These are phyloP conservation scores for Mycena albidolilacea DNA, from an alignment of 768 basidiomycete genomes.

Conservation along the genomic window DNA sequence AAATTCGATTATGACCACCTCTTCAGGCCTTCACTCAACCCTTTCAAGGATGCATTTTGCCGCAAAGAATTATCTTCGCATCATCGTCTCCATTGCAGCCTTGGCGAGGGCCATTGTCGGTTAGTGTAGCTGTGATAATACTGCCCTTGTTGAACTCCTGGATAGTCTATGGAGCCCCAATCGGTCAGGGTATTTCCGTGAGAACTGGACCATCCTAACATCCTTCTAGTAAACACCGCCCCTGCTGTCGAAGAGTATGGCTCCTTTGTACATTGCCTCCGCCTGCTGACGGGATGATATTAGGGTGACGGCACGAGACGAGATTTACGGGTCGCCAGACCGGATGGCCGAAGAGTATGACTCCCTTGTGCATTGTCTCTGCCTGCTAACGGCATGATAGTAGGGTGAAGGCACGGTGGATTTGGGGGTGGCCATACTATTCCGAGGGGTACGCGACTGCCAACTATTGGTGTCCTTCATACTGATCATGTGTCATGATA, in stretches of 20 bases:
- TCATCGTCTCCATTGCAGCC: conserved; percentile 16
- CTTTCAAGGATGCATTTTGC: conserved; percentile 16
- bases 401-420: not conserved
- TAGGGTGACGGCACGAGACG: conserved; percentile 5
- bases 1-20: not conserved
- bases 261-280: no score
- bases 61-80: conserved; percentile 18
- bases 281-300: conserved; percentile 9
- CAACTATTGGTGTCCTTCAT: not conserved
- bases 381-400: not conserved
- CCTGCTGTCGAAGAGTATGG: conserved; percentile 4
- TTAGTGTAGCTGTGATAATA: conserved; percentile 13
- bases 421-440: not conserved
- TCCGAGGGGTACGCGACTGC: conserved; percentile 2
- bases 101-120: conserved; percentile 8
- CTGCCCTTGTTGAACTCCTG: conserved; percentile 2
- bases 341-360: not conserved
- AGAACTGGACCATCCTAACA: not conserved
- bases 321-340: not conserved
- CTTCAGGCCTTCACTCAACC: conserved; percentile 15
- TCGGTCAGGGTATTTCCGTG: conserved; percentile 9
- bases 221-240: conserved; percentile 8
- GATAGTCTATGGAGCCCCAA: conserved; percentile 16
- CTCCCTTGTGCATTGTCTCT: not conserved
- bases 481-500: conserved; percentile 16